Base-by-base conservation (phyloP, 176 grass and related monocot genomes). In the Metroxylon sagu region DNA sequence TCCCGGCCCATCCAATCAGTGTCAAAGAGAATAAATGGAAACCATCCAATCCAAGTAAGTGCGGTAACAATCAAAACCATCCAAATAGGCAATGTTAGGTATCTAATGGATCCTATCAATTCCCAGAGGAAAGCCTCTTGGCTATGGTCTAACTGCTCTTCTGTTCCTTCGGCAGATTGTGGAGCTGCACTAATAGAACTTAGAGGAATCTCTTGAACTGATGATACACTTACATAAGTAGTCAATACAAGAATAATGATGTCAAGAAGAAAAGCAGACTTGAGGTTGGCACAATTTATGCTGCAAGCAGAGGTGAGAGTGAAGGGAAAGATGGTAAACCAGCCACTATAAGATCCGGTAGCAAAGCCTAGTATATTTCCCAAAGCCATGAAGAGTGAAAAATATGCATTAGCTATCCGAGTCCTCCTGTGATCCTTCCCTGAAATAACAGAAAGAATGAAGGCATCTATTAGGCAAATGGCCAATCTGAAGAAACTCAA, bases 1-100 rank as follows among this genome's bases (percentile, higher is more conserved):
- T 98, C 87, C 21, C 84, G 78, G 14, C 93, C 93, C 87, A 98
- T 88, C 87, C 87, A 98, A 80, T 98, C 93, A 23, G 84, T 98
- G 48, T 98, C 79, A 57, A 98, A 98, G 58, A 98, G 79, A 61
- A 85, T 82, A 58, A 98, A 98, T 18, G 93, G 93, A 64, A 89
- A 92, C 84, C 87, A 98, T 18, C 84, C 93, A 5, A 92, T 69
- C 93, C 93, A 98, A 5, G 87, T 98, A 54, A 98, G 73, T n/a
- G 84, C 85, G 19, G 87, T 98, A 49, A 86, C 84, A 62, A 92
- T 92, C 27, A 98, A 59, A 74, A 85, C 93, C 79, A 89, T 98
- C 78, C 82, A 98, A 65, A 98, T 18, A 0, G 93, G 81, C 29
- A 86, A 50, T 12, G 79, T 88, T 48, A 98, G 82, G 72, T 98